Evolutionary conservation across 2,329 filamentous ascomycete genomes (phyloP), one percentile per base, ranked within the genome.

Genomic region (Aspergillus sp.): DNA sequence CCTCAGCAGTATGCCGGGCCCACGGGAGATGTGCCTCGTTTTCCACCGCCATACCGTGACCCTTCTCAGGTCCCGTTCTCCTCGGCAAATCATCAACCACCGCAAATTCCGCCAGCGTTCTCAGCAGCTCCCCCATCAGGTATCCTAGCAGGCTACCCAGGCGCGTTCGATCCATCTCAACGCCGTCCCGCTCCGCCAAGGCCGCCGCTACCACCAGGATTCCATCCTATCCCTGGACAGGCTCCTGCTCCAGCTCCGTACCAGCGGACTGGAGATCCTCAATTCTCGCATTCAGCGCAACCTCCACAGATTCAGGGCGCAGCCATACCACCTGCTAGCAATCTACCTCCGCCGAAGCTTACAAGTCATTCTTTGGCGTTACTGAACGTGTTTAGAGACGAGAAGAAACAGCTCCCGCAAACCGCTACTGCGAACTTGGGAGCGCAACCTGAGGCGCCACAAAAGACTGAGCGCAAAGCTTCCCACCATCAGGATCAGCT

Each of bases 291-390:
- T 55, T 68, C 68, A 40, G 66, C 73, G 21, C 74, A 71, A 33
- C 60, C 64, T 33, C 61, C 69, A 41, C 69, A 71, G 43, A 52
- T 72, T 51, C 75, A 76, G 56, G 75, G 75, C n/a, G 76, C 79
- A 41, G 70, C 73, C 37, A 78, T 82, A 31, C 85, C 85, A 2
- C 78, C 82, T 35, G 82, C 85, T 70, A 84, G 64, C 68, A 82
- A 83, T 52, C 68, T 88, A 23, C 85, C 85, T 15, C 77, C 81
- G 40, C 84, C 84, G 6, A 83, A 81, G 60, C 77, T 87, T 33
- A 86, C 77, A 37, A 79, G 79, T 12, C 84, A 88, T 68, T 79
- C 83, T 1, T 75, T 83, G 57, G 78, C 79, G n/a, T 69, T 88
- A 35, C 72, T 88, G 49, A 84, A 82, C 63, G 78, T 82, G 1